Evolutionary conservation across 345 rosid species (phyloP), one percentile per base, ranked within the genome.

Genomic region (Brassica juncea): DNA sequence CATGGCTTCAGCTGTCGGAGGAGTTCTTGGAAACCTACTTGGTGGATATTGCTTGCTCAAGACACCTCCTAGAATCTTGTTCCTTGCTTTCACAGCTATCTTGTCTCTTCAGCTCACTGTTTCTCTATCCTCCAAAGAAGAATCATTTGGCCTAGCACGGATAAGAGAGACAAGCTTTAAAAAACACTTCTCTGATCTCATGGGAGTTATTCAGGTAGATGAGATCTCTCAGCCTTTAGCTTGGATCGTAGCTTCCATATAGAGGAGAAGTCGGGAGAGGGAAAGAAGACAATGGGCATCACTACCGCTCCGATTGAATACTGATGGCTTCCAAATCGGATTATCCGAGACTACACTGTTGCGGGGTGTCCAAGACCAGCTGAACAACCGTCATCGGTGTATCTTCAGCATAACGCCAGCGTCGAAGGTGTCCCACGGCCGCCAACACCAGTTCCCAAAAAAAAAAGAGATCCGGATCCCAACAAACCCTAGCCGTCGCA

Each of bases 1-100:
- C 58, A 89, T 94, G 92, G 97, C 97, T 84, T 87, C 83, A 54
- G 97, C 98, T 19, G 86, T 78, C 1, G 97, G 97, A 68, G 98
- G 97, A 58, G 76, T 92, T 54, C 82, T 94, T 2, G 97, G 97
- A n/a, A 94, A 90, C 86, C 84, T 92, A 52, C 73, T 92, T 5
- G 98, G 93, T 35, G 97, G 98, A 68, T 89, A 79, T 74, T 82
- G 84, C 69, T 81, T 89, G 16, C 80, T 80, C 35, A 88, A 68
- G 65, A 61, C 83, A 74, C 82, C 83, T 58, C 87, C 94, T 1
- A 84, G 66, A 42, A 80, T 74, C 79, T 76, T 85, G 81, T 94
- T 94, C 76, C 87, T 92, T 34, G 9, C 78, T 58, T 90, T 94
- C 80, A 39, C 90, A 1, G 70, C 64, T 34, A 52, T 94, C 6